Base-by-base conservation (phyloP, 176 grass and related monocot species). In the Coix lacrymajobi region DNA sequence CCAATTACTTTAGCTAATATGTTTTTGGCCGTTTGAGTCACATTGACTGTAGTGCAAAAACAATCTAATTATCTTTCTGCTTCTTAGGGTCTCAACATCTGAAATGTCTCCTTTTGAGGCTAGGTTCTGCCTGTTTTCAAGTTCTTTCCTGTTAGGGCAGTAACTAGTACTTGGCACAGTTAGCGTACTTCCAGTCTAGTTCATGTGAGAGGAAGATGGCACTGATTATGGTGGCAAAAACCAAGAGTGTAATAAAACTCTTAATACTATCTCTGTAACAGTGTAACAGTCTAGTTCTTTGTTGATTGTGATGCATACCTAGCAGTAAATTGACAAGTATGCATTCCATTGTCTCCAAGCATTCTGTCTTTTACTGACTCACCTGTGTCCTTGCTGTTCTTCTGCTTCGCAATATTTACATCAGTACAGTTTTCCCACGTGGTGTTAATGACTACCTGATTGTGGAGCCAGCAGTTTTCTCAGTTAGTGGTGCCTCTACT, bases 141-240 rank as follows among this genome's bases (percentile, higher is more conserved):
- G 46, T 68, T 24, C 7, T 58, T 68, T 75, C 38, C 20, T 80
- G 25, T 80, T 12, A 48, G 39, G 16, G 10, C 4, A 68, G 29
- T 76, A 81, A 19, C 25, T 19, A 73, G 30, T 20, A 12, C 49
- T 73, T 19, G 38, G 52, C 20, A 32, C 4, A 65, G 30, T 36
- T 67, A 79, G 57, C 38, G 46, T 74, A 38, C 14, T 79, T 79
- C 26, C 41, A 69, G 9, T 16, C 34, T 75, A 69, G 62, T 75
- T 84, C n/a, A 66, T 57, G 20, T 39, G 29, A 28, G 65, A 54
- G 45, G 58, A 22, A 22, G 46, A 69, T 40, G n/a, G 1, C 4
- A 25, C 30, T 39, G 31, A 45, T 38, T 80, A 26, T 33, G 52
- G 16, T 81, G 79, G 33, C 38, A 16, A 69, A 69, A 51, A 2